Evolutionary conservation across 805 yeast genomes (phyloP).

Genomic region (Teunomyces cretensis): DNA sequence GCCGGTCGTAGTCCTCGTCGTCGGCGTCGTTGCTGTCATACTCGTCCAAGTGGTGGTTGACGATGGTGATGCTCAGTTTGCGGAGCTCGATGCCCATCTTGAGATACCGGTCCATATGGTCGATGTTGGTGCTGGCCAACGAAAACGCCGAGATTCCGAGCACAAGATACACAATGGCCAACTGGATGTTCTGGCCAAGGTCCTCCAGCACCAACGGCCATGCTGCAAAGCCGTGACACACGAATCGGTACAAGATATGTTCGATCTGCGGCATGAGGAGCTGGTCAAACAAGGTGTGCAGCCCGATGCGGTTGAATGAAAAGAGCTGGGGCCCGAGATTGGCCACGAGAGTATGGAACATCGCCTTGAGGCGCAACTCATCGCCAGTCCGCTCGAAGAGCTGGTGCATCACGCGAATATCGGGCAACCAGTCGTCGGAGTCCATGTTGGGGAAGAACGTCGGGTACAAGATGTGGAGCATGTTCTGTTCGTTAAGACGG

Average conservation of each 20-base stretch:
- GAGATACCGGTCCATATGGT: conserved; percentile 22
- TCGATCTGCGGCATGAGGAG: conserved; percentile 30
- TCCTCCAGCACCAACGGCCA: conserved; percentile 1
- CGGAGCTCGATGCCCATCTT: conserved; percentile 33
- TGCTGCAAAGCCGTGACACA: conserved; percentile 21
- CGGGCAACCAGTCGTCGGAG: conserved; percentile 40
- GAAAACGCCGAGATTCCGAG: conserved; percentile 24
- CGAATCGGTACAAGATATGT: conserved; percentile 29
- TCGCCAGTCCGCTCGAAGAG: conserved; percentile 14
- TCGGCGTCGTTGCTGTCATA: conserved; percentile 27
- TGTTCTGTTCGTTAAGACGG: conserved; percentile 39
- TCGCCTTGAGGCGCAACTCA: conserved; percentile 16
- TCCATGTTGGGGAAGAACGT: conserved; percentile 43
- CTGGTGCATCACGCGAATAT: conserved; percentile 15
- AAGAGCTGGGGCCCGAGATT: conserved; percentile 20
- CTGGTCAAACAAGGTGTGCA: conserved; percentile 27
- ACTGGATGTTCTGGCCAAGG: conserved; percentile 18
- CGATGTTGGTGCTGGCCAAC: conserved; percentile 5
- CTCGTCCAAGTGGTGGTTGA: conserved; percentile 42
- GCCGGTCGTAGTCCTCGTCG: conserved; percentile 23
- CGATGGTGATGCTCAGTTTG: conserved; percentile 33
- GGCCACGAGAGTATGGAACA: conserved; percentile 18
- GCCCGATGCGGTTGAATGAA: conserved; percentile 25
- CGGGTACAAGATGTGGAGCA: conserved; percentile 45
- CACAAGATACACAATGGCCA: conserved; percentile 22